These are phyloP conservation scores for Clarireedia homoeocarpa DNA, from an alignment of 2,329 filamentous ascomycete genomes.

Conservation along the genomic window DNA sequence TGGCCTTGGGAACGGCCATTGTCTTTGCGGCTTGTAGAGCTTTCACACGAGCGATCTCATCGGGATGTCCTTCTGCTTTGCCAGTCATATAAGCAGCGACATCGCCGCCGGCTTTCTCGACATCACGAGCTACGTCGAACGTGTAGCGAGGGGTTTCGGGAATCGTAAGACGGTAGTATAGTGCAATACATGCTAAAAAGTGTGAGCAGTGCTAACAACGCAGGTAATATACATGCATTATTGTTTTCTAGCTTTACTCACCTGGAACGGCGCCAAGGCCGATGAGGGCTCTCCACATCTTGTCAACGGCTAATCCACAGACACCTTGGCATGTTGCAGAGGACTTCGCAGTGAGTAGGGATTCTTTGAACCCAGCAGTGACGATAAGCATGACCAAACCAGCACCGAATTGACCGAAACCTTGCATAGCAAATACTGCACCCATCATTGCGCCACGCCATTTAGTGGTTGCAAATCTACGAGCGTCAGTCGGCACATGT, in stretches of 20 bases:
- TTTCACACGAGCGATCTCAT: constrained; percentile 57
- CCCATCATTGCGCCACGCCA: constrained; percentile 86
- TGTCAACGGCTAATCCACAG: constrained; percentile 65
- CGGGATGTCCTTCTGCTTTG: constrained; percentile 51
- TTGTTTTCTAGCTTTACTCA: background rate
- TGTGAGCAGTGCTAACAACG: background rate
- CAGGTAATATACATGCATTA: background rate
- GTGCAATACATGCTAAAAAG: constrained; percentile 58
- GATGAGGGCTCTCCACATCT: constrained; percentile 80
- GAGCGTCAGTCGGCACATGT: no score
- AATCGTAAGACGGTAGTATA: constrained; percentile 79
- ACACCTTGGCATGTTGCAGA: constrained; percentile 52
- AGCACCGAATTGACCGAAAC: constrained; percentile 71
- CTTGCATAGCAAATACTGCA: constrained; percentile 81
- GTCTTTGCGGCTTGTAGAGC: constrained; percentile 41
- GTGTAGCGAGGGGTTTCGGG: constrained; percentile 85
- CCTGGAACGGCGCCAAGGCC: constrained; percentile 50
- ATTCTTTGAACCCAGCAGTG: constrained; percentile 61
- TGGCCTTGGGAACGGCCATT: constrained; percentile 54
- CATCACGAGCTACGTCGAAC: constrained; percentile 71
- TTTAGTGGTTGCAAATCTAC: constrained; percentile 67
- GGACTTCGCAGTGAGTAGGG: constrained; percentile 44
- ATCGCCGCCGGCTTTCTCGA: constrained; percentile 66
- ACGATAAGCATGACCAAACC: constrained; percentile 70
- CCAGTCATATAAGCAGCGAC: constrained; percentile 66